Evolutionary conservation across 31 red algal genomes (phyloP), one percentile per base, ranked within the genome.

Genomic region (Odonthalia washingtoniensis): DNA sequence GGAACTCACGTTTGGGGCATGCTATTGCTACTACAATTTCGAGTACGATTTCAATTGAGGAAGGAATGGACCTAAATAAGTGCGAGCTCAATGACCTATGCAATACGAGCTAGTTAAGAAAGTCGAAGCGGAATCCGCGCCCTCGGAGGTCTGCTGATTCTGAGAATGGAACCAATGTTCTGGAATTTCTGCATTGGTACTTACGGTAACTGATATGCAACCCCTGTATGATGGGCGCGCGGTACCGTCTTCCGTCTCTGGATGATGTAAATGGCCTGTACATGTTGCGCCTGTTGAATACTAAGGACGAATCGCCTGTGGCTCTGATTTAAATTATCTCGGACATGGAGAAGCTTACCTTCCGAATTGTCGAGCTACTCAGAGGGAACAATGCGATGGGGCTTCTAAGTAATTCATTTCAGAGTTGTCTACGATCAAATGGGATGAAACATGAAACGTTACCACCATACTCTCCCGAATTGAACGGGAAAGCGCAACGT

Each of bases 391-490:
- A 75, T 26, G 82, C 66, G 1, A 85, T 46, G 3, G 76, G 81
- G 61, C 81, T 70, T 6, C 36, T 83, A 4, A 74, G 37, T 49
- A 18, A 78, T 1, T 61, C 41, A 3, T 53, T 91, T 1, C 52
- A 77, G 12, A 21, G 74, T 42, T 91, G 88, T 78, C 17, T 82
- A 0, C 34, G 42, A 21, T 0, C 73, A 45, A 36, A 72, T 1
- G 80, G 88, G 1, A 91, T 5, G 2, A 45, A 0, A 0, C n/a
- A 21, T 67, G 87, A 90, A 36, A 2, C 70, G n/a, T 21, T 45
- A 12, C 0, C 87, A 16, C 42, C 77, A 1, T 91, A 91, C 70
- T 81, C 65, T 30, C 88, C 88, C 6, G 88, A 91, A 26, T 84
- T 52, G 0, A 91, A 83, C 36, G 88, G 88, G 0, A 84, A 78